Evolutionary conservation across 2,329 filamentous ascomycete genomes (phyloP).

Genomic region (Aureobasidium vineae): DNA sequence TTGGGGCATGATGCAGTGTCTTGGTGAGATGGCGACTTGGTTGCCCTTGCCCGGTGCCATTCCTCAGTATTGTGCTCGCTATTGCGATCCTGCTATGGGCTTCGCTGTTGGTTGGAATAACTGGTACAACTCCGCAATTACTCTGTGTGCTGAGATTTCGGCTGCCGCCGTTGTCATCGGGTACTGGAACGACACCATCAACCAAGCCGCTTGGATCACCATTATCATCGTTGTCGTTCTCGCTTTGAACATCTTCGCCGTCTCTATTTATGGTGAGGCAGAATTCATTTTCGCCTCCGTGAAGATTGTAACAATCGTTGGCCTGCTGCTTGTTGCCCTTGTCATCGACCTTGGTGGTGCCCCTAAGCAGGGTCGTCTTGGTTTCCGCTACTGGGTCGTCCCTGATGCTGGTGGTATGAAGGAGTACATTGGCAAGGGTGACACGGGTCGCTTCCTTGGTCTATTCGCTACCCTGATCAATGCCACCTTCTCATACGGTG

Average conservation of each 20-base stretch:
- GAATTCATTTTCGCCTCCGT: slow-evolving; percentile 54
- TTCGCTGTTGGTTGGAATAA: slow-evolving; percentile 48
- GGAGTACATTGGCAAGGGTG: slow-evolving; percentile 59
- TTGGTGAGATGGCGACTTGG: slow-evolving; percentile 46
- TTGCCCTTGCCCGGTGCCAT: slow-evolving; percentile 39
- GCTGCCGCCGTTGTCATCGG: slow-evolving; percentile 64
- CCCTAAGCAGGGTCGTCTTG: slow-evolving; percentile 57
- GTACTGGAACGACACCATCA: slow-evolving; percentile 51
- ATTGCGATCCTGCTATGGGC: slow-evolving; percentile 31
- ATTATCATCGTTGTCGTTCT: slow-evolving; percentile 61
- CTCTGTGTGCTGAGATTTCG: slow-evolving; percentile 58
- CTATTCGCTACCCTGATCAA: slow-evolving; percentile 55
- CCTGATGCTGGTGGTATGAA: slow-evolving; percentile 40
- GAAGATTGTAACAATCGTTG: slow-evolving; percentile 52
- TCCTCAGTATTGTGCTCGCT: slow-evolving; percentile 31
- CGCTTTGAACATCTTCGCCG: slow-evolving; percentile 60
- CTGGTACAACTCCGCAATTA: slow-evolving; percentile 50
- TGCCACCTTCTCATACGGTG: slow-evolving; percentile 53
- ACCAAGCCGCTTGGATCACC: slow-evolving; percentile 50
- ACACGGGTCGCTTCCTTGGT: slow-evolving; percentile 62
- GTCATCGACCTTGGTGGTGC: slow-evolving; percentile 63
- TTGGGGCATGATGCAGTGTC: slow-evolving; percentile 44
- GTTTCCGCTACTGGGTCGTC: slow-evolving; percentile 65
- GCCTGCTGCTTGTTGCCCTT: slow-evolving; percentile 44
- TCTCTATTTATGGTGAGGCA: slow-evolving; percentile 50